Percentiles rank a stretch among this genome's conserved stretches.
Evolutionary conservation across 1,139 yeast genomes (phyloP).

Genomic region (Blastobotrys apis): DNA sequence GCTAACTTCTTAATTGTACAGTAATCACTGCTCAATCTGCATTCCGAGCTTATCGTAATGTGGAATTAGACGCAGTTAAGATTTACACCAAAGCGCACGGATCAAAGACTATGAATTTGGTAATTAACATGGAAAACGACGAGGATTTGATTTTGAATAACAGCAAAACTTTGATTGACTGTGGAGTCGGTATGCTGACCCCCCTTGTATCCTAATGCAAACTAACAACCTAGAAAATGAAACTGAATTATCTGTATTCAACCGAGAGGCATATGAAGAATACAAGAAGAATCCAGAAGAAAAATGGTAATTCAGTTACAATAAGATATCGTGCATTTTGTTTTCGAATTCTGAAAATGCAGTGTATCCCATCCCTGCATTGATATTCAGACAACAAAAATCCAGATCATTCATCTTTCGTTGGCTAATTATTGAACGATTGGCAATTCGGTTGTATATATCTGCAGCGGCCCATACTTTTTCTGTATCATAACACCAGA

Average conservation of each 20-base stretch:
- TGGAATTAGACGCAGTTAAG: conserved; percentile 67
- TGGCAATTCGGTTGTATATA: not conserved
- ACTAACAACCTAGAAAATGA: conserved; percentile 52
- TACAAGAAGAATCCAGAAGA: conserved; percentile 83
- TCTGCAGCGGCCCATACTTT: conserved; percentile 8
- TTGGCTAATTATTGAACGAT: not conserved
- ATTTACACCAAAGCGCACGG: conserved; percentile 94
- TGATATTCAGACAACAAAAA: not conserved
- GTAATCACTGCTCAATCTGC: conserved; percentile 63
- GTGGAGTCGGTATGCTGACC: conserved; percentile 44
- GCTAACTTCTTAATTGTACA: not conserved
- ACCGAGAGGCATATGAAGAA: conserved; percentile 56
- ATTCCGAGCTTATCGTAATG: conserved; percentile 76
- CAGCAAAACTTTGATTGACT: conserved; percentile 50
- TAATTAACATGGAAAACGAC: conserved; percentile 81
- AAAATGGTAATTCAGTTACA: conserved; percentile 55
- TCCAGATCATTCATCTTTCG: not conserved
- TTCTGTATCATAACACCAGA: conserved; percentile 11
- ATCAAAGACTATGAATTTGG: conserved; percentile 86
- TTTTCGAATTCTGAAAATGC: conserved; percentile 1
- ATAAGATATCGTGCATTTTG: conserved; percentile 6
- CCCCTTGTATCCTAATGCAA: not conserved
- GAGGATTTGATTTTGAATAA: conserved; percentile 62
- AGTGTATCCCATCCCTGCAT: not conserved
- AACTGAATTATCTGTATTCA: conserved; percentile 82